phyloP scores from a whole-genome alignment of 2,329 filamentous ascomycete species.

The Pyrenochaeta sp. region DNA sequence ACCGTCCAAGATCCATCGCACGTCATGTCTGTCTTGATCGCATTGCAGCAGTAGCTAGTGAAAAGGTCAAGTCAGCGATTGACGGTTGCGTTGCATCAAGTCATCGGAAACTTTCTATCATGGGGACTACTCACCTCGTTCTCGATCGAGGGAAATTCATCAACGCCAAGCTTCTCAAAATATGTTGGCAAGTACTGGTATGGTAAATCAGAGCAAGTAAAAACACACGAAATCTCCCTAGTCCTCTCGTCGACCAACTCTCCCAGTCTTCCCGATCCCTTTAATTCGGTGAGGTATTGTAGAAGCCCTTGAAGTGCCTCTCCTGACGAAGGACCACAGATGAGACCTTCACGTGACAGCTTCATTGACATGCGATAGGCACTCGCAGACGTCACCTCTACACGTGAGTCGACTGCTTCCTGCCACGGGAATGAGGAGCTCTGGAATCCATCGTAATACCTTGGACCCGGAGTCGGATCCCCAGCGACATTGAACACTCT shows the following conservation, averaged over 20 bases:
- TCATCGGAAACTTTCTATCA: background rate
- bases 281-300: constrained; percentile 60
- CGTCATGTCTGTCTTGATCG: background rate
- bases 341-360: constrained; percentile 63
- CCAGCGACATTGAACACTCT: constrained; percentile 65
- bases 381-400: constrained; percentile 62
- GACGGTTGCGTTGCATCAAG: background rate
- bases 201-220: constrained; percentile 68
- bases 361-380: constrained; percentile 62
- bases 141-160: background rate
- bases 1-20: background rate
- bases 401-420: constrained; percentile 61
- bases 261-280: constrained; percentile 54
- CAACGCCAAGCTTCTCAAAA: constrained; percentile 60
- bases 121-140: background rate
- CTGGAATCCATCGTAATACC: constrained; percentile 59
- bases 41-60: background rate
- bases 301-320: constrained; percentile 63
- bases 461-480: constrained; percentile 65
- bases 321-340: constrained; percentile 67
- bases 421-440: constrained; percentile 67
- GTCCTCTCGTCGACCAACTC: constrained; percentile 52
- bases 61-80: background rate
- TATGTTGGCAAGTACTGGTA: constrained; percentile 69
- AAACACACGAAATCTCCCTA: constrained; percentile 42